Evolutionary conservation across 1,284 basidiomycete species (phyloP).

Genomic region (Tetrapyrgos nigripes): DNA sequence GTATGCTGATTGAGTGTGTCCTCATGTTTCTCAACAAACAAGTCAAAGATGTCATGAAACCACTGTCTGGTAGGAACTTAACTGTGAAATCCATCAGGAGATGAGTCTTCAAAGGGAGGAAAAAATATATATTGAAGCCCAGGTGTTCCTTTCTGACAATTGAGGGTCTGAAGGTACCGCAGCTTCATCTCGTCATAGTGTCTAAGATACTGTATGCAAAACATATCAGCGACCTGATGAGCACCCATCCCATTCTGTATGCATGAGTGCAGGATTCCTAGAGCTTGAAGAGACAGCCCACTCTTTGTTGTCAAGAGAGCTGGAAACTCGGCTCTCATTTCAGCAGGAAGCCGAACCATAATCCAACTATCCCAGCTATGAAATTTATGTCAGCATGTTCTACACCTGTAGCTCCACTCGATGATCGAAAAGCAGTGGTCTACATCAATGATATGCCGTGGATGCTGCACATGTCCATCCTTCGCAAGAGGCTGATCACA

Average conservation of each 20-base stretch:
- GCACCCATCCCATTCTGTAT: constrained; percentile 21
- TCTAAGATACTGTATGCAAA: constrained; percentile 17
- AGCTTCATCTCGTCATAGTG: constrained; percentile 17
- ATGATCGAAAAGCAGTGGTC: constrained; percentile 16
- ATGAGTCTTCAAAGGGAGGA: constrained; percentile 5
- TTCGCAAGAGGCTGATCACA: constrained; percentile 6
- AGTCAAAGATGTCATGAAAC: constrained; percentile 7
- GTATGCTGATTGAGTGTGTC: constrained; percentile 6
- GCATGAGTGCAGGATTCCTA: constrained; percentile 16
- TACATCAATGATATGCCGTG: constrained; percentile 19
- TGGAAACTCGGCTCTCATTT: constrained; percentile 18
- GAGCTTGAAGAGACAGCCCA: constrained; percentile 13
- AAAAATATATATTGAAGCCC: background rate
- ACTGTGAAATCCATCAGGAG: constrained; percentile 3
- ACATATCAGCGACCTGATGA: constrained; percentile 14
- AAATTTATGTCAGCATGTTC: background rate
- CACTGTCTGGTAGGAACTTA: constrained; percentile 5
- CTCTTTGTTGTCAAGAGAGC: constrained; percentile 16
- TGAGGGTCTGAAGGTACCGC: constrained; percentile 13
- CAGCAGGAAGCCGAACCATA: constrained; percentile 8
- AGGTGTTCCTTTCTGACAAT: background rate
- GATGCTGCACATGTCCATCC: constrained; percentile 8
- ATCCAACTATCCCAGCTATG: constrained; percentile 15
- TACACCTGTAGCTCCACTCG: constrained; percentile 16
- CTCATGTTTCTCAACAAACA: constrained; percentile 3